Base-by-base conservation (phyloP, 2,329 filamentous ascomycete genomes). In the Sporothrix brunneoviolacea region DNA sequence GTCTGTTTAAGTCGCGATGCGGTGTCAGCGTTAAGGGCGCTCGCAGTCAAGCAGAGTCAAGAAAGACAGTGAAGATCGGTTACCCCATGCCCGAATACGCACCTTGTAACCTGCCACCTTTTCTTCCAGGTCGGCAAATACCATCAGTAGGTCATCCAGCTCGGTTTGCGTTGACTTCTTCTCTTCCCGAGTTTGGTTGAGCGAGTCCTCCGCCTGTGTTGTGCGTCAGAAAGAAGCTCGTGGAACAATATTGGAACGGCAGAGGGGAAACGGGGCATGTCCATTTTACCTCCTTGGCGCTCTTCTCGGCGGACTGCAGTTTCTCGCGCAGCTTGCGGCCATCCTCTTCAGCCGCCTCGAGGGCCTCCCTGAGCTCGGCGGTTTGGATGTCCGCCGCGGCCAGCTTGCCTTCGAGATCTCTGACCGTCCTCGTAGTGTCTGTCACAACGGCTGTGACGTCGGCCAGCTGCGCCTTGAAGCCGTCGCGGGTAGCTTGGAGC, bases 91-190 rank as follows among this genome's bases (percentile, higher is more conserved):
- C 21, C 4, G 10, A 2, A 32, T 15, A 39, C 75, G 57, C 68
- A 86, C 84, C 76, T 88, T 91, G 62, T 91, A 89, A 59, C 79
- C 81, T 37, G 76, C 75, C 43, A 82, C 73, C 68, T 91, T 91
- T 48, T 88, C 85, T 65, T 93, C 88, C 16, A 90, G 63, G 62
- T 93, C 88, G 13, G 80, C 82, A 65, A 91, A 88, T 5, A 93
- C 83, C 70, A 91, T 86, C 32, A 93, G 70, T 48, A 91, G 72
- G 64, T 93, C 88, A 58, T 93, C 88, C 40, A 91, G 72, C 65
- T 93, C 88, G 3, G 79, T 75, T 62, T 91, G 87, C 5, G 77
- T 75, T 2, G 76, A 69, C 54, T 80, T 74, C 50, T 78, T 81
- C 52, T 84, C 81, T 53, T 80, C 75, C 57, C 83, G 79, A 55